These are phyloP conservation scores for Cercospora citrullina DNA, from an alignment of 2,329 filamentous ascomycete genomes.

Conservation along the genomic window DNA sequence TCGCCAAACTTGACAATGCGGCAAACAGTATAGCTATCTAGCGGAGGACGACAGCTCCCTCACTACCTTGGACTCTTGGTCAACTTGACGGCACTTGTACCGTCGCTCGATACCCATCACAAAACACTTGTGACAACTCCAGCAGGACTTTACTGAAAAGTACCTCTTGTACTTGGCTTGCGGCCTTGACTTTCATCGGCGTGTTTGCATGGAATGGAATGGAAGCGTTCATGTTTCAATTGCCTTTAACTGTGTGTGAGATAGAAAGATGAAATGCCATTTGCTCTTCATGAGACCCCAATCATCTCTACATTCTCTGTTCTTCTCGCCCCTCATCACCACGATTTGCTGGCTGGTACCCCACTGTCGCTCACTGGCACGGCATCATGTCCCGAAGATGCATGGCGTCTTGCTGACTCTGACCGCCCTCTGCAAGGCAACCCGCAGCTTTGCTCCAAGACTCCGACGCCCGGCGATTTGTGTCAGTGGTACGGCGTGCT, in stretches of 20 bases:
- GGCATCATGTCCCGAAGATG: background rate
- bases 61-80: background rate
- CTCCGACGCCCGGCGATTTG: background rate
- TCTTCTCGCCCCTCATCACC: too few species aligned
- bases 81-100: constrained; percentile 1
- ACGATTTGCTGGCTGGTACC: too few species aligned
- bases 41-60: background rate
- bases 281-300: background rate
- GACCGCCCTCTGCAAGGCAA: background rate
- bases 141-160: background rate
- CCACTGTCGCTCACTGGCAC: background rate
- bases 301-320: background rate
- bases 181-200: background rate
- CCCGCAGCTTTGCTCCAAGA: background rate
- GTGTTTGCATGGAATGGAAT: background rate
- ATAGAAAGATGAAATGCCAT: constrained; percentile 3
- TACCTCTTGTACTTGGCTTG: background rate
- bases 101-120: constrained; percentile 19
- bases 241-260: background rate
- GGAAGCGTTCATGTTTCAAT: constrained; percentile 5
- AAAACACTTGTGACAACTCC: background rate
- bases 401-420: background rate
- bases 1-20: constrained; percentile 36
- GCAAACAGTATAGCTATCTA: constrained; percentile 24
- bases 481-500: background rate